Base-by-base conservation (phyloP, 2,329 filamentous ascomycete genomes). In the Didymella exigua region DNA sequence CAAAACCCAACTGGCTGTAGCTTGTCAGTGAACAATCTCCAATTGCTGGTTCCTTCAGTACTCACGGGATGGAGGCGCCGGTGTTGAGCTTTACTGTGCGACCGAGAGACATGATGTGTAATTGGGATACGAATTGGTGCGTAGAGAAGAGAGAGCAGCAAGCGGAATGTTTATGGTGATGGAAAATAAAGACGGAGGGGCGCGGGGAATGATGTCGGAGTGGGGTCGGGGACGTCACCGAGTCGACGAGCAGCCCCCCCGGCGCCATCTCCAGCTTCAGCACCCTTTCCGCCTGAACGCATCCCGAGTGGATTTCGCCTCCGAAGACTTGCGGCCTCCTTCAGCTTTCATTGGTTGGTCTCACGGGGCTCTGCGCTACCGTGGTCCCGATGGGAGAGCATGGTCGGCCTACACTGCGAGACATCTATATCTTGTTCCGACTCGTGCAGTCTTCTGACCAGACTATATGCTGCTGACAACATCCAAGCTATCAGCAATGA, bases 51-150 rank as follows among this genome's bases (percentile, higher is more conserved):
- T 88, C 40, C 2, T 30, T 2, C 90, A 80, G 57, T 88, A 89
- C 66, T 91, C 75, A 70, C 86, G 89, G 88, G 61, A 95, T 93
- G 76, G 89, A 86, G 75, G 83, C 87, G 54, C 90, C 89, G 48
- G 86, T 88, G 69, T 85, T 83, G 63, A 85, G 81, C 45, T 77
- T 81, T 70, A 79, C 83, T 41, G 70, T 77, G 62, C 72, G 66
- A 48, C 66, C 71, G 52, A 67, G 59, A 67, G 66, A 69, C 66
- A 69, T 69, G 40, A 24, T 67, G 49, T 50, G 48, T 21, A 14
- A 43, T 31, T 53, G 33, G 31, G 14, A 42, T 29, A 31, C 41
- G 40, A 49, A 50, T 30, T 52, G 51, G 30, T 19, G 29, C 36
- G 38, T 47, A 27, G 40, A 38, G 16, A 48, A 31, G 33, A 40